Evolutionary conservation across 179 eudicot species (phyloP).

Genomic region (Silene coronaria): DNA sequence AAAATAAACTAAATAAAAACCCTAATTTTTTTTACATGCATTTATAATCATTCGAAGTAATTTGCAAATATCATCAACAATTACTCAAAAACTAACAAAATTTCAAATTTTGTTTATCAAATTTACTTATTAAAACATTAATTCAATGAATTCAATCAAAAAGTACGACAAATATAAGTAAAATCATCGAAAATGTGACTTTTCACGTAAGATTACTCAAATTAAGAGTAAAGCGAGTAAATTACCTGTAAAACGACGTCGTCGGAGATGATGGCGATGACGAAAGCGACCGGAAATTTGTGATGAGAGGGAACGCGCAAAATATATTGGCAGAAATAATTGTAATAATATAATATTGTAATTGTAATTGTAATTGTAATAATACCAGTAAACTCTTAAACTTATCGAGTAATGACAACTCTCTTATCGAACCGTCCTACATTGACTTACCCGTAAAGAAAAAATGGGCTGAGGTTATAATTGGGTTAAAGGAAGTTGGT

Average conservation of each 20-base stretch:
- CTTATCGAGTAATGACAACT: no score
- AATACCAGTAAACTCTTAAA: no score
- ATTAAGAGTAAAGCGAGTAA: neutral
- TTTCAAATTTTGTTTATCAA: neutral
- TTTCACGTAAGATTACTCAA: neutral
- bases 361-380: neutral
- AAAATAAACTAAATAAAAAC: neutral
- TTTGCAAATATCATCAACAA: neutral
- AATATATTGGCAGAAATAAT: neutral
- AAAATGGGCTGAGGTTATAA: no score
- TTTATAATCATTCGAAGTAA: no score
- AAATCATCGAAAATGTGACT: neutral
- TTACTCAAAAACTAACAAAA: neutral
- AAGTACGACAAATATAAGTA: neutral
- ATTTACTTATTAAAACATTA: neutral
- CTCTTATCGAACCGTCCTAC: no score
- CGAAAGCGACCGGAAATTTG: neutral
- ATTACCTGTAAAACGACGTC: neutral
- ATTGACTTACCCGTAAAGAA: no score
- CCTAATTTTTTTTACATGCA: neutral
- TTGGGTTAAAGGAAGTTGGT: no score
- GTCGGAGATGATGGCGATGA: neutral
- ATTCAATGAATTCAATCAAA: neutral
- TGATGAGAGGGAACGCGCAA: neutral
- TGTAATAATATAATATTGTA: neutral